Percentiles rank a stretch among this genome's conserved stretches.
Conservation (phyloP, 352 stramenopile species). For the Pythium sukuiense region DNA sequence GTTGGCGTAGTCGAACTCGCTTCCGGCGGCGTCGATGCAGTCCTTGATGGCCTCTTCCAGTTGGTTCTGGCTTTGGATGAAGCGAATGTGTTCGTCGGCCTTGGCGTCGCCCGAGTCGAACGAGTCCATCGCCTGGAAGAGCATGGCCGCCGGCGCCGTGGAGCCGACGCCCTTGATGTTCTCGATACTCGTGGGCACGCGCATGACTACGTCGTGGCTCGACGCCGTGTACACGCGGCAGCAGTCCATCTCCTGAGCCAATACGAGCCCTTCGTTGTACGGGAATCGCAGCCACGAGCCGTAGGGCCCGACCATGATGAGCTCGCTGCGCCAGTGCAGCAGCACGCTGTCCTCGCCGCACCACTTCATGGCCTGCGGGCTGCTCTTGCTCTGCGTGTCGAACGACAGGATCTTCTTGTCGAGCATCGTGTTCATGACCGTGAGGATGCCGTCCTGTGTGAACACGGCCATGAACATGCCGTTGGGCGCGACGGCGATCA, state of each 20-base stretch:
- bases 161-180: slow-evolving; percentile 87
- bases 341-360: slow-evolving; percentile 91
- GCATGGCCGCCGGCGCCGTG: slow-evolving; percentile 85
- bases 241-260: slow-evolving; percentile 62
- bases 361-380: slow-evolving; percentile 78
- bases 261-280: slow-evolving; percentile 71
- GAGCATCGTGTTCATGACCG: slow-evolving; percentile 95
- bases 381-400: slow-evolving; percentile 83
- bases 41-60: slow-evolving; percentile 87
- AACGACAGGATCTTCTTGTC: slow-evolving; percentile 93
- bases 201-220: slow-evolving; percentile 83
- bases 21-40: slow-evolving; percentile 83
- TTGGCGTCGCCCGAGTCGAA: slow-evolving; percentile 89
- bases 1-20: slow-evolving; percentile 82
- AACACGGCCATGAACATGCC: slow-evolving; percentile 96
- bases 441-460: slow-evolving; percentile 91
- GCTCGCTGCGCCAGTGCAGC: slow-evolving; percentile 81
- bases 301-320: slow-evolving; percentile 87
- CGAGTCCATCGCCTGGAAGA: slow-evolving; percentile 89
- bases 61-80: slow-evolving; percentile 78
- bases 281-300: slow-evolving; percentile 85
- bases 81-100: slow-evolving; percentile 89
- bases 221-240: slow-evolving; percentile 53
- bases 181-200: slow-evolving; percentile 81
- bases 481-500: slow-evolving; percentile 93